Conservation (phyloP, 768 basidiomycete species). For the Rhizopogon vinicolor region DNA sequence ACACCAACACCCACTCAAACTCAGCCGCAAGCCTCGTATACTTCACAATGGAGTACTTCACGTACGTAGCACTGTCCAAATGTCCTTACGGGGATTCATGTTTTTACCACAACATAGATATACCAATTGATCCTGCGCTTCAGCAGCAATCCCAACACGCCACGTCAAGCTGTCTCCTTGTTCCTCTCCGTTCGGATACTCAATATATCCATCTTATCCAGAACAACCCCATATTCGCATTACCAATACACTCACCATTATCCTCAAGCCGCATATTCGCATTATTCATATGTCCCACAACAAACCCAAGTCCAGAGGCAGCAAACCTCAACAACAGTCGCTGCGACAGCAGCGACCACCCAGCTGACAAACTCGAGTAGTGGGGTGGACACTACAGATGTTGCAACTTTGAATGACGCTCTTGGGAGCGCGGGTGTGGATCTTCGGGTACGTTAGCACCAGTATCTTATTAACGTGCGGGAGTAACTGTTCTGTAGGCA, state of each 20-base stretch:
- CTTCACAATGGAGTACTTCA: conserved; percentile 35
- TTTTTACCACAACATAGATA: conserved; percentile 35
- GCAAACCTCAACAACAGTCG: conserved; percentile 12
- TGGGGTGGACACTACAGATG: conserved; percentile 60
- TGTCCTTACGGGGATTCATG: not conserved
- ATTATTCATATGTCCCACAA: conserved; percentile 37
- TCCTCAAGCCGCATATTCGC: conserved; percentile 32
- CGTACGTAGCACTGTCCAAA: conserved; percentile 23
- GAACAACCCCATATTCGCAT: conserved; percentile 46
- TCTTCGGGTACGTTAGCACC: conserved; percentile 49
- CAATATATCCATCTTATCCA: conserved; percentile 17
- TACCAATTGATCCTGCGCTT: conserved; percentile 64
- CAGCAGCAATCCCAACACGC: conserved; percentile 52
- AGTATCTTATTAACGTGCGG: not conserved
- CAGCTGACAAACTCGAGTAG: conserved; percentile 21
- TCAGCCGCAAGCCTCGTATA: conserved; percentile 25
- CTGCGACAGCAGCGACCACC: conserved; percentile 15
- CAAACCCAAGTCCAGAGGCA: conserved; percentile 26
- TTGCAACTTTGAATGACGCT: conserved; percentile 79
- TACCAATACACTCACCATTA: conserved; percentile 37
- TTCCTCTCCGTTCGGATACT: conserved; percentile 1
- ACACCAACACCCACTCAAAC: conserved; percentile 28
- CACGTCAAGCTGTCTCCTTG: conserved; percentile 29
- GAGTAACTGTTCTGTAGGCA: conserved; percentile 45
- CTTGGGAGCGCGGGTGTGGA: conserved; percentile 86